A percentile compares a stretch with the other conserved stretches of the same genome.
phyloP scores from a whole-genome alignment of 495 filamentous ascomycete genomes.

The Penicillium flavigenum region DNA sequence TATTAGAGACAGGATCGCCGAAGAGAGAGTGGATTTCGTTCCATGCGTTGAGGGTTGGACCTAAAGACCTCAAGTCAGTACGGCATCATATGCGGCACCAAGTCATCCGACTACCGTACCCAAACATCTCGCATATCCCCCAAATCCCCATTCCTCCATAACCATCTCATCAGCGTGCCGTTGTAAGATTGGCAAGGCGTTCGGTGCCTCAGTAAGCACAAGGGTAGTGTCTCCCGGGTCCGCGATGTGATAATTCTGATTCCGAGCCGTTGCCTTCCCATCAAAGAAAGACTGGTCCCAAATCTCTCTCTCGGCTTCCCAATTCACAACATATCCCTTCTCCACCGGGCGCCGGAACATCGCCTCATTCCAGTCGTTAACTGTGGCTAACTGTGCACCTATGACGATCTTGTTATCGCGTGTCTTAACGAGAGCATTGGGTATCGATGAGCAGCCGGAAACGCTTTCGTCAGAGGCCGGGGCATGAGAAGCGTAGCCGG shows the following conservation, averaged over 20 bases:
- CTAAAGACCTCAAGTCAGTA: constrained; percentile 35
- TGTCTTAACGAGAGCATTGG: constrained; percentile 84
- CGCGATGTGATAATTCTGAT: constrained; percentile 36
- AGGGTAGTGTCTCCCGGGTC: constrained; percentile 74
- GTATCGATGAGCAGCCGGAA: constrained; percentile 63
- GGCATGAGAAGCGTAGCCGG: constrained; percentile 66
- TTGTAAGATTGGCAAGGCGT: constrained; percentile 75
- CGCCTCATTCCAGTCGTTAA: constrained; percentile 87
- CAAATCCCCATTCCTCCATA: constrained; percentile 97
- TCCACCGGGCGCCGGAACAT: constrained; percentile 87
- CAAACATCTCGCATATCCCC: constrained; percentile 72
- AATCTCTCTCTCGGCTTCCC: constrained; percentile 93
- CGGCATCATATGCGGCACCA: background rate
- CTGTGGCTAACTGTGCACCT: constrained; percentile 71
- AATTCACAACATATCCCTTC: constrained; percentile 93
- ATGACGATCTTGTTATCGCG: constrained; percentile 76
- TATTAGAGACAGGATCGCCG: constrained; percentile 40
- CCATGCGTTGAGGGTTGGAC: constrained; percentile 78
- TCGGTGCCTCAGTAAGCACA: constrained; percentile 87
- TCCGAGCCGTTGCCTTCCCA: constrained; percentile 56
- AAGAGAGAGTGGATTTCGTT: constrained; percentile 71
- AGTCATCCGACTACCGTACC: constrained; percentile 30
- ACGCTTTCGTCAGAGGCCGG: constrained; percentile 41
- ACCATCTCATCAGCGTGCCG: constrained; percentile 92
- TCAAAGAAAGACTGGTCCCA: constrained; percentile 92